A percentile compares a stretch with the other conserved stretches of the same genome.
These are phyloP conservation scores for Hirschioporus abietinus DNA, from an alignment of 768 basidiomycete species.

Conservation along the genomic window DNA sequence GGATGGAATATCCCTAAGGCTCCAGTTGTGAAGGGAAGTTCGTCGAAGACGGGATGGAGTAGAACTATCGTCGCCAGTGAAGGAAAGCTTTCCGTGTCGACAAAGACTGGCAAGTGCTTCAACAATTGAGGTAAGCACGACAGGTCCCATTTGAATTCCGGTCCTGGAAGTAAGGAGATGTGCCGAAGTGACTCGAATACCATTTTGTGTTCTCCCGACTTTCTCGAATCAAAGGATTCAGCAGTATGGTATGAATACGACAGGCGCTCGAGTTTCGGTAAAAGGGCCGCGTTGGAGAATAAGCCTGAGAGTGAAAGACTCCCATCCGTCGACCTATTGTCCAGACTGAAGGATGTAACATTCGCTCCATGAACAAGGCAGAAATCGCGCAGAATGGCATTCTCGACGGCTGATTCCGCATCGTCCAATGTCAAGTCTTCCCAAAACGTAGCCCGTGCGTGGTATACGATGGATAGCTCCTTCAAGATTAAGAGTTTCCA, in stretches of 20 bases:
- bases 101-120: not conserved
- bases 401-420: not conserved
- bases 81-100: not conserved
- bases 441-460: constrained; percentile 24
- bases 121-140: not conserved
- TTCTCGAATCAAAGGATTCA: not conserved
- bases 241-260: not conserved
- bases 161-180: not conserved
- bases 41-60: not conserved
- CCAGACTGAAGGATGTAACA: not conserved
- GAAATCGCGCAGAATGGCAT: not conserved
- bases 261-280: not conserved
- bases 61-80: not conserved
- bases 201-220: not conserved
- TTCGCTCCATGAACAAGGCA: not conserved
- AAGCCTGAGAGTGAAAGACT: not conserved
- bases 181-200: not conserved
- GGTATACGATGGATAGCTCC: constrained; percentile 17
- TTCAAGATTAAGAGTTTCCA: not conserved
- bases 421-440: too few species aligned
- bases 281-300: not conserved
- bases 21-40: not conserved
- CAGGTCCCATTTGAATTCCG: not conserved
- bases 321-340: not conserved
- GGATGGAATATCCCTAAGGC: not conserved